Conservation (phyloP, 2,329 filamentous ascomycete species). For the Ploettnerulaceae sp. region DNA sequence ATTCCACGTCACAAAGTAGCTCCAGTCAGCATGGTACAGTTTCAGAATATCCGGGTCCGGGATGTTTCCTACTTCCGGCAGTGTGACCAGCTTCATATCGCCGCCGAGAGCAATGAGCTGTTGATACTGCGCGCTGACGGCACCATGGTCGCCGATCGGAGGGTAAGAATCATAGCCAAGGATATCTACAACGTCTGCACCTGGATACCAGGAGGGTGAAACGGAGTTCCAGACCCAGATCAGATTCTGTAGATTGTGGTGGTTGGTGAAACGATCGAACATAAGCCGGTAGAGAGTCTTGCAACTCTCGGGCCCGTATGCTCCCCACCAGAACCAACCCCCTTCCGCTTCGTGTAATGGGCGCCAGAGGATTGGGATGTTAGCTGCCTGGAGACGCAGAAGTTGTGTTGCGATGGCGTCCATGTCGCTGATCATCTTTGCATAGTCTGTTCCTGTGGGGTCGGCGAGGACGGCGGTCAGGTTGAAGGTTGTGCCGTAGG, state of each 20-base stretch:
- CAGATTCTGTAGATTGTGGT: slow-evolving; percentile 44
- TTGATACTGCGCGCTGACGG: slow-evolving; percentile 42
- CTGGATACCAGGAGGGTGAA: slow-evolving; percentile 43
- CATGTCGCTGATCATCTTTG: slow-evolving; percentile 43
- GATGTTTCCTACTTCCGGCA: slow-evolving; percentile 43
- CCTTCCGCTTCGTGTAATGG: slow-evolving; percentile 48
- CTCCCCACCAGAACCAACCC: slow-evolving; percentile 50
- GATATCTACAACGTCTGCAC: slow-evolving; percentile 42
- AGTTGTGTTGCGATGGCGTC: slow-evolving; percentile 45
- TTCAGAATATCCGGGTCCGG: slow-evolving; percentile 35
- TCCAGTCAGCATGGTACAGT: slow-evolving; percentile 43
- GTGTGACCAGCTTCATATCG: slow-evolving; percentile 45
- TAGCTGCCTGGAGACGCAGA: slow-evolving; percentile 39
- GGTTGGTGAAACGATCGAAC: slow-evolving; percentile 41
- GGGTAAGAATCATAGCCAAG: slow-evolving; percentile 43
- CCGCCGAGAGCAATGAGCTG: slow-evolving; percentile 39
- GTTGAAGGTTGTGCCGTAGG: slow-evolving; percentile 45
- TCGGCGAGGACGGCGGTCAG: slow-evolving; percentile 39
- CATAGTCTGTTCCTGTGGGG: slow-evolving; percentile 43
- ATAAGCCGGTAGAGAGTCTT: slow-evolving; percentile 42
- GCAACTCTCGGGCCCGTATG: slow-evolving; percentile 41
- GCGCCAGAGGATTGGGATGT: slow-evolving; percentile 44
- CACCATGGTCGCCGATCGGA: slow-evolving; percentile 31
- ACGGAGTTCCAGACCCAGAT: slow-evolving; percentile 49
- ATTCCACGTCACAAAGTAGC: slow-evolving; percentile 44